These are phyloP conservation scores for Zalaria obscura DNA, from an alignment of 2,329 filamentous ascomycete species.

Conservation along the genomic window DNA sequence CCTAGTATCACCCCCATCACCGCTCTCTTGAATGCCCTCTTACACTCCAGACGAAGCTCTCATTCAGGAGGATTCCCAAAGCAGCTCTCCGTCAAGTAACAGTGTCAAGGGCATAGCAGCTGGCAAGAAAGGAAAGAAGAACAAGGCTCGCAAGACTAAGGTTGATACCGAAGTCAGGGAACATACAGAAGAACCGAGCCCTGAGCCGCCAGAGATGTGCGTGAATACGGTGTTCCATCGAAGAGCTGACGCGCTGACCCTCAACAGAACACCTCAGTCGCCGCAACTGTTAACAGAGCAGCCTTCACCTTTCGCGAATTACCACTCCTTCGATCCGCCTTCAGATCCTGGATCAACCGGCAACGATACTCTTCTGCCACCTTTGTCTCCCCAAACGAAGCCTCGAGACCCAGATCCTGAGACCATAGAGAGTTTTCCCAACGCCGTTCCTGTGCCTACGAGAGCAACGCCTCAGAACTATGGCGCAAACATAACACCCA, in stretches of 20 bases:
- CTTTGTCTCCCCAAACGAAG: neutral
- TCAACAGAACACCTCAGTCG: neutral
- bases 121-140: constrained; percentile 7
- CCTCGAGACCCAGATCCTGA: neutral
- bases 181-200: constrained; percentile 5
- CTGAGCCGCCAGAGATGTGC: constrained; percentile 5
- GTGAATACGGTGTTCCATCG: neutral
- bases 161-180: constrained; percentile 5
- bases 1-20: constrained; percentile 1
- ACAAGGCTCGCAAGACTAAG: constrained; percentile 6
- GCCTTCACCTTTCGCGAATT: neutral
- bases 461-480: neutral
- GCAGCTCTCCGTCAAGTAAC: constrained; percentile 2
- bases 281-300: neutral
- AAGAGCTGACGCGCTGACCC: neutral
- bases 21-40: constrained; percentile 6
- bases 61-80: constrained; percentile 6
- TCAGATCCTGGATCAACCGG: no score
- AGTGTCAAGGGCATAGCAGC: constrained; percentile 4
- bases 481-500: neutral
- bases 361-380: neutral
- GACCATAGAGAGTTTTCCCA: neutral
- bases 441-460: neutral
- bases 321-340: no score
- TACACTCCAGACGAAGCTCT: constrained; percentile 7